Base-by-base conservation (phyloP, 805 yeast genomes). In the Lipomyces chichibuensis region DNA sequence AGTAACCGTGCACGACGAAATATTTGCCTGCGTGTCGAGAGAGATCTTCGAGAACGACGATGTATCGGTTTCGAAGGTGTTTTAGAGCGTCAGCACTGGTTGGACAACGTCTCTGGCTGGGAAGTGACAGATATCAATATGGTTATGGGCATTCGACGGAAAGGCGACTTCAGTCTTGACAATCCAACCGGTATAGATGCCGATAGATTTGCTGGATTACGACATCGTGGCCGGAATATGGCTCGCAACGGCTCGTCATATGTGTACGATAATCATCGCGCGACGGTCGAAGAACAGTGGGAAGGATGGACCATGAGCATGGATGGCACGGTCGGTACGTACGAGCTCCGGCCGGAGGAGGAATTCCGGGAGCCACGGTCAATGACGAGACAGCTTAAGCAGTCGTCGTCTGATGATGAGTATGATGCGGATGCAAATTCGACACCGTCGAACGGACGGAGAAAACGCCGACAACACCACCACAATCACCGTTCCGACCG, bases 21-120 rank as follows among this genome's bases (percentile, higher is more conserved):
- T 71, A 92, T 92, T 53, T 92, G 97, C 77, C 78, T 92, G 64
- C 85, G 97, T 77, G 96, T 90, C 52, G 97, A 92, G 77, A 88
- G 97, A 84, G 97, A 92, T 77, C 91, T 94, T 1, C 84, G 96
- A 73, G 97, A 92, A 78, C 90, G 91, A 51, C 85, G 97, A 80
- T 92, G 97, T 78, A 82, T 89, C 53, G 97, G 97, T 33, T 90
- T 92, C 75, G 91, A 87, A 63, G 85, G 89, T 0, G 91, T 87
- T 7, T 81, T 84, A 23, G 96, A 91, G 74, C 86, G 85, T 60
- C 88, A 85, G 65, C 85, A 87, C 76, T 88, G 91, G 86, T 80
- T 87, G 54, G 82, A 83, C 33, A 79, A 84, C 66, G 87, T 90
- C n/a, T 90, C 87, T 73, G 85, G 87, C 23, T 91, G 97, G 97